Evolutionary conservation across 208 protist genomes (phyloP).

Genomic region (Acanthamoeba triangularis): DNA sequence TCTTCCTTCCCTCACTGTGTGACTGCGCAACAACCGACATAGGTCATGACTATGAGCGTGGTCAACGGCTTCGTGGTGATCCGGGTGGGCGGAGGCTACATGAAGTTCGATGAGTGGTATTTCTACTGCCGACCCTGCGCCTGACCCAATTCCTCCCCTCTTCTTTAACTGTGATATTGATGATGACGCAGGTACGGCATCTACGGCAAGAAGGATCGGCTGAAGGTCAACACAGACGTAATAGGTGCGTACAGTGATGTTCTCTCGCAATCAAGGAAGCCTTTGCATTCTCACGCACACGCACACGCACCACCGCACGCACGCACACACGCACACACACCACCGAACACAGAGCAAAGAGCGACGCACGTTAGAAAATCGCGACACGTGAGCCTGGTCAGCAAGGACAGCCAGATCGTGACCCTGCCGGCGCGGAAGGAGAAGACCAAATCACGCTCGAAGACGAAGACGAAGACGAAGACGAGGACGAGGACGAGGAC

Average conservation of each 20-base stretch:
- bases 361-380: not conserved
- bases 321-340: not conserved
- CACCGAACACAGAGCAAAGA: not conserved
- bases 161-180: not conserved
- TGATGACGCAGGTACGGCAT: not conserved
- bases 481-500: not conserved
- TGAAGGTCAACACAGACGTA: not conserved
- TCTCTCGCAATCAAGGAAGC: too few relatives aligned
- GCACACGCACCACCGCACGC: too few relatives aligned
- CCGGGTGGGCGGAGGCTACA: constrained; percentile 28
- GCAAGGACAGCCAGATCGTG: not conserved
- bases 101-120: constrained; percentile 20
- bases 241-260: not conserved
- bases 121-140: not conserved
- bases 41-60: not conserved
- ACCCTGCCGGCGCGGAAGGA: not conserved
- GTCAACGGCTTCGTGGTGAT: constrained; percentile 2
- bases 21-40: not conserved
- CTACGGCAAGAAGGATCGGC: constrained; percentile 23
- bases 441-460: not conserved
- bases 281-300: too few relatives aligned
- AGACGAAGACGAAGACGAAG: not conserved
- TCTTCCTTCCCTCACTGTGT: too few relatives aligned
- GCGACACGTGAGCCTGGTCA: constrained; percentile 8
- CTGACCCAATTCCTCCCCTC: not conserved